A percentile compares a stretch with the other conserved stretches of the same genome.
Evolutionary conservation across 2,329 filamentous ascomycete species (phyloP).

Genomic region (Tolypocladium endophyticum): DNA sequence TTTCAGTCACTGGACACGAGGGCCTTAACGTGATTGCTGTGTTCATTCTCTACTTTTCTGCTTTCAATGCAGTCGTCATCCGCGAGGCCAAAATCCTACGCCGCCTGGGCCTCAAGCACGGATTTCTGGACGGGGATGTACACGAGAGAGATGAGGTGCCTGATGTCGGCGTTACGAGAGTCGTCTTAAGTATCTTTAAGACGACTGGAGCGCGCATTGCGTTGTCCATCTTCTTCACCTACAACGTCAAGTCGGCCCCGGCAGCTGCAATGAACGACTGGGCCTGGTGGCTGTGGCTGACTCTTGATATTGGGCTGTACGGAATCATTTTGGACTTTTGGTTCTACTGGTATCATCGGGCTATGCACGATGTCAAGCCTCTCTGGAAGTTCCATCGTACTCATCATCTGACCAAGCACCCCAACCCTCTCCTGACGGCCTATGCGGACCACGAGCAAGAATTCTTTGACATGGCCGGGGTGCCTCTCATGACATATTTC

Average conservation of each 20-base stretch:
- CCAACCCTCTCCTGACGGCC: slow-evolving; percentile 27
- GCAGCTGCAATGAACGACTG: slow-evolving; percentile 4
- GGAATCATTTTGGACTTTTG: slow-evolving; percentile 32
- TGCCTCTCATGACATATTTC: slow-evolving; percentile 26
- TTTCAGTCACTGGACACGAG: slow-evolving; percentile 16
- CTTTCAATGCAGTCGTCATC: slow-evolving; percentile 28
- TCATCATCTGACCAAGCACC: slow-evolving; percentile 33
- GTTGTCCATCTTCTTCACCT: slow-evolving; percentile 17
- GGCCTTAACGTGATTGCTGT: slow-evolving; percentile 15
- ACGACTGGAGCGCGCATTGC: slow-evolving; percentile 21
- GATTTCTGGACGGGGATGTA: slow-evolving; percentile 32
- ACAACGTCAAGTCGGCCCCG: slow-evolving; percentile 15
- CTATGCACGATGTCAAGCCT: slow-evolving; percentile 27
- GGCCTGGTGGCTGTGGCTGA: slow-evolving; percentile 21
- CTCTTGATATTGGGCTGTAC: slow-evolving; percentile 27
- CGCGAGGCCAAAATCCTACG: slow-evolving; percentile 27
- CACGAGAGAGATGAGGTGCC: slow-evolving; percentile 31
- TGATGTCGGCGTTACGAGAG: slow-evolving; percentile 23
- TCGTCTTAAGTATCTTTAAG: slow-evolving; percentile 19
- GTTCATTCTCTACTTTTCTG: slow-evolving; percentile 25
- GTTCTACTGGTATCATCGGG: slow-evolving; percentile 26
- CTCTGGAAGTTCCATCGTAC: slow-evolving; percentile 34
- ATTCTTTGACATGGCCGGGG: slow-evolving; percentile 27
- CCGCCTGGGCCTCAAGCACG: slow-evolving; percentile 23
- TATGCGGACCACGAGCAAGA: slow-evolving; percentile 32